Base-by-base conservation (phyloP, 164 flowering plant genomes). In the Cinnamomum micranthum region DNA sequence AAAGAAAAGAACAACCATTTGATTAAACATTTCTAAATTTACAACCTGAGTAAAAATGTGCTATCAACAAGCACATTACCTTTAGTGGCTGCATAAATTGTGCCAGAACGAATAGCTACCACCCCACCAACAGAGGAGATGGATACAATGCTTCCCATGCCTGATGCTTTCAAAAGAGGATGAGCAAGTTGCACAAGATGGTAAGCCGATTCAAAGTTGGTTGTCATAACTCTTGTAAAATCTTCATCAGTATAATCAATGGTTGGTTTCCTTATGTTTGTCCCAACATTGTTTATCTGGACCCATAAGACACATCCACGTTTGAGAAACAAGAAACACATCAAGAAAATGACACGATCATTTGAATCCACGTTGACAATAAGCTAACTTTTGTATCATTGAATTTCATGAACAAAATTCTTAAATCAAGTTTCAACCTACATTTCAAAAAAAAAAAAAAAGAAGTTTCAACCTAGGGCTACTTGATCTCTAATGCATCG, bases 231-330 rank as follows among this genome's bases (percentile, higher is more conserved):
- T 15, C 19, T 20, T 1, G 88, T 80, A n/a, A 74, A 69, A 1
- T 89, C 92, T 64, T 87, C 86, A 10, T 81, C 72, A 47, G 85
- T 81, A 74, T 51, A 82, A 11, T 86, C 89, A 0, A 64, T 33
- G 6, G 81, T 82, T 47, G 83, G 79, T 70, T 85, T 86, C 68
- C 65, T 27, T 15, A 80, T 73, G 69, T 73, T 77, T 17, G 83
- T 83, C 7, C 86, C 90, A 31, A 63, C 92, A 78, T 87, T 89
- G 77, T 87, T 89, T 66, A 87, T 55, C 90, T 87, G 63, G 41
- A 33, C 25, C 41, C 20, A 66, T 22, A 25, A 31, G 31, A 14
- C 41, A 25, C 13, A 13, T 15, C 27, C 41, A 66, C 6, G 5
- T 24, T 66, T 66, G 69, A 5, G 19, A 66, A 66, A 66, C 10